phyloP scores from a whole-genome alignment of 2,329 filamentous ascomycete genomes.

The Bimuria novae-zelandiae region DNA sequence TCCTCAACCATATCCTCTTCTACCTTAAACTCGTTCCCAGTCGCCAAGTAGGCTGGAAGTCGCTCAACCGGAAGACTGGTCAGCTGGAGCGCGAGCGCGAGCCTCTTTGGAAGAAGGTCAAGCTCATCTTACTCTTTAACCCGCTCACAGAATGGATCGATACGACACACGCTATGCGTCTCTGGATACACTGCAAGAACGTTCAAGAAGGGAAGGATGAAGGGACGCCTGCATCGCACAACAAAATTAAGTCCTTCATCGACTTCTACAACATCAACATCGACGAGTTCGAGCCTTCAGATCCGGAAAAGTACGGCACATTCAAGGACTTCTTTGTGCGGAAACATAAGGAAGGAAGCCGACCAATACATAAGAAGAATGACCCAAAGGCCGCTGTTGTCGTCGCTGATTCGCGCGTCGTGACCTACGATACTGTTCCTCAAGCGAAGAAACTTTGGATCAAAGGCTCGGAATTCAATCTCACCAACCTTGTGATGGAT shows the following conservation, averaged over 20 bases:
- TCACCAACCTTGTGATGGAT: slow-evolving; percentile 45
- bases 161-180: slow-evolving; percentile 41
- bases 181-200: slow-evolving; percentile 46
- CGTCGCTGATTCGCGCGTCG: slow-evolving; percentile 46
- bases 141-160: no score
- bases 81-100: no score
- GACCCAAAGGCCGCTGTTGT: slow-evolving; percentile 37
- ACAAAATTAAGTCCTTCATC: slow-evolving; percentile 46
- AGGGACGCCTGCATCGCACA: slow-evolving; percentile 33
- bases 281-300: slow-evolving; percentile 44
- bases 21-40: no score
- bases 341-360: slow-evolving; percentile 34
- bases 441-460: slow-evolving; percentile 49
- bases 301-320: slow-evolving; percentile 40
- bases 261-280: slow-evolving; percentile 47
- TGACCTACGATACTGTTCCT: slow-evolving; percentile 15
- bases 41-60: no score
- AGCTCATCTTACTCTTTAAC: no score
- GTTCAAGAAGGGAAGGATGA: slow-evolving; percentile 36
- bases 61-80: no score
- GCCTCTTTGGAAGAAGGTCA: no score
- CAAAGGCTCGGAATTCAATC: slow-evolving; percentile 51
- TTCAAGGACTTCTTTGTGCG: slow-evolving; percentile 50
- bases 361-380: slow-evolving; percentile 33
- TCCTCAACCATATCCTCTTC: no score